These are phyloP conservation scores for Linnemannia zychae DNA, from an alignment of 192 early-diverging fungal genomes.

Conservation along the genomic window DNA sequence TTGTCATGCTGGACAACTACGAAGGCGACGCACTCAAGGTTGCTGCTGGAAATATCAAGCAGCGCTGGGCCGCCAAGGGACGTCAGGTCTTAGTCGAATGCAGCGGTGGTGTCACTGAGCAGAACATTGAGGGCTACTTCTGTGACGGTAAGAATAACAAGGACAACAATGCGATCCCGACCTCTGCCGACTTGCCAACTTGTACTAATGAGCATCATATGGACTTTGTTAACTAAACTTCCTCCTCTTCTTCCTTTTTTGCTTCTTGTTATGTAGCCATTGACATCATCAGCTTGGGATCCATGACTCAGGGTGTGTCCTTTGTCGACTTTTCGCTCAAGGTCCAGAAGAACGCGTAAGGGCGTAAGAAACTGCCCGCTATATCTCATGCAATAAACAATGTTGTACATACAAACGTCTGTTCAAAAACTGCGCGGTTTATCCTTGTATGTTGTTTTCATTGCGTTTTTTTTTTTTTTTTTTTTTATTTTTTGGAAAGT, in stretches of 20 bases:
- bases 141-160: conserved; percentile 67
- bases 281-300: conserved; percentile 94
- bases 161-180: not conserved
- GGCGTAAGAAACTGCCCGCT: not conserved
- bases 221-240: not conserved
- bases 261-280: conserved; percentile 73
- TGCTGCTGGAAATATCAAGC: conserved; percentile 82
- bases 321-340: conserved; percentile 99
- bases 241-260: not conserved
- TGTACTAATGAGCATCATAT: not conserved
- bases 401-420: not conserved
- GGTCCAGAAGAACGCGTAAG: conserved; percentile 65
- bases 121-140: conserved; percentile 87
- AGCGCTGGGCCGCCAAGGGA: conserved; percentile 74
- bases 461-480: not conserved
- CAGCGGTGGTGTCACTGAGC: conserved; percentile 95
- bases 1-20: conserved; percentile 99
- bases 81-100: conserved; percentile 89
- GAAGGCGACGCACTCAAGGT: conserved; percentile 74
- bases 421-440: not conserved
- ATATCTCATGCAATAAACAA: no score
- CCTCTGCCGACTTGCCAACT: not conserved
- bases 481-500: not conserved
- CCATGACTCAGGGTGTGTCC: conserved; percentile 93
- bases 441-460: not conserved